Evolutionary conservation across 2,329 filamentous ascomycete species (phyloP), one percentile per base, ranked within the genome.

Genomic region (Aspergillus tamarii): DNA sequence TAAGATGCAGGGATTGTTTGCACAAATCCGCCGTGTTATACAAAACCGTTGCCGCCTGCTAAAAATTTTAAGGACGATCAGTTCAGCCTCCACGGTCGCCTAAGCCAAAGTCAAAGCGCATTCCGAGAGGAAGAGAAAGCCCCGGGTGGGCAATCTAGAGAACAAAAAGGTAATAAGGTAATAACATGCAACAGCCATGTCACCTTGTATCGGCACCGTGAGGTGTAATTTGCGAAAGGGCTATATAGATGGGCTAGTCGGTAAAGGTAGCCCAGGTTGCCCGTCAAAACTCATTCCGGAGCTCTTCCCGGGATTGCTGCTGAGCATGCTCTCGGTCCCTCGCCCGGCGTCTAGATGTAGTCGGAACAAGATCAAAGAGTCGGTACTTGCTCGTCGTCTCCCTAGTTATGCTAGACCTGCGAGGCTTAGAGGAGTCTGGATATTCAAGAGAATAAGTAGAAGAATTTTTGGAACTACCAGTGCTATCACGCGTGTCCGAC

Each of bases 371-470:
- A 60, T 82, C 80, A 63, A 82, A 79, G 64, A 82, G 75, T 39
- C 80, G 75, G 62, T 80, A 78, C 71, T 80, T 81, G 65, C 74
- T 77, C 21, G 76, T 73, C 2, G 74, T 70, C 59, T 80, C 79
- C 58, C 76, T 76, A 52, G 73, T 77, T 46, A 78, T 74, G 59
- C 74, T 81, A 58, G 76, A 74, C 66, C 77, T 71, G 61, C 75
- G 77, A 34, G 70, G 73, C 60, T 76, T 80, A 50, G 74, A 68
- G 56, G 63, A 67, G 19, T 81, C 78, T 2, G 74, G 67, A 45
- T 77, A 77, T 45, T 83, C 80, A 41, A 81, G 71, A 5, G 79
- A 80, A 62, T 82, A 80, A 0, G 78, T 81, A 8, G 81, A 83
- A 3, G 80, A 82, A 61, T 83, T 82, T 32, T 81, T 81, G 11